A percentile compares a stretch with the other conserved stretches of the same genome.
These are phyloP conservation scores for Mycena floridula DNA, from an alignment of 768 basidiomycete species.

Conservation along the genomic window DNA sequence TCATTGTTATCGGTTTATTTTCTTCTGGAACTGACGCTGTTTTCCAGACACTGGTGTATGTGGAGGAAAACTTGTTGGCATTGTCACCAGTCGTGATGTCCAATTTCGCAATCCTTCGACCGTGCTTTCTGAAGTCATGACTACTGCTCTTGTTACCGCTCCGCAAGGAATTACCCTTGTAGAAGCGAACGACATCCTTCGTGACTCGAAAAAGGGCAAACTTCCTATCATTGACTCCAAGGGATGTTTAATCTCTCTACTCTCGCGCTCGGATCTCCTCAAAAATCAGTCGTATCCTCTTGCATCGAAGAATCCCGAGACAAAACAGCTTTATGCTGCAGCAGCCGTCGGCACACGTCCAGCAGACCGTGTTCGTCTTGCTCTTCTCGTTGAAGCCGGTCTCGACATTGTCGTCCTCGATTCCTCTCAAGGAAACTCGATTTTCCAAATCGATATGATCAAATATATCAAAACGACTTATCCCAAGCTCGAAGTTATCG, in stretches of 20 bases:
- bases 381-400: constrained; percentile 85
- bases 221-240: constrained; percentile 74
- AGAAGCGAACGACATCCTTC: constrained; percentile 91
- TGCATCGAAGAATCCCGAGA: constrained; percentile 84
- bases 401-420: constrained; percentile 94
- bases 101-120: constrained; percentile 77
- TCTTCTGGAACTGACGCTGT: constrained; percentile 11
- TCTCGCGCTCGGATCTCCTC: constrained; percentile 93
- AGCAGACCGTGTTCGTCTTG: constrained; percentile 79
- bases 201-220: constrained; percentile 96
- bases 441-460: constrained; percentile 93
- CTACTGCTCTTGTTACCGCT: constrained; percentile 80
- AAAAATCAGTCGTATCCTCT: constrained; percentile 97
- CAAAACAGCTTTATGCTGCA: constrained; percentile 94
- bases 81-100: constrained; percentile 93
- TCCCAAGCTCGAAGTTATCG: constrained; percentile 88
- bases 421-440: constrained; percentile 94
- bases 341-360: constrained; percentile 94
- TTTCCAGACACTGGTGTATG: constrained; percentile 73
- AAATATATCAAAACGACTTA: constrained; percentile 84
- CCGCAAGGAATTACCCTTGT: constrained; percentile 81
- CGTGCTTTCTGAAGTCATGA: constrained; percentile 83
- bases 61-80: constrained; percentile 91
- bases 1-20: constrained; percentile 11
- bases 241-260: constrained; percentile 71